Evolutionary conservation across 140 eudicot genomes (phyloP), one percentile per base, ranked within the genome.

Genomic region (Oenanthe javanica): DNA sequence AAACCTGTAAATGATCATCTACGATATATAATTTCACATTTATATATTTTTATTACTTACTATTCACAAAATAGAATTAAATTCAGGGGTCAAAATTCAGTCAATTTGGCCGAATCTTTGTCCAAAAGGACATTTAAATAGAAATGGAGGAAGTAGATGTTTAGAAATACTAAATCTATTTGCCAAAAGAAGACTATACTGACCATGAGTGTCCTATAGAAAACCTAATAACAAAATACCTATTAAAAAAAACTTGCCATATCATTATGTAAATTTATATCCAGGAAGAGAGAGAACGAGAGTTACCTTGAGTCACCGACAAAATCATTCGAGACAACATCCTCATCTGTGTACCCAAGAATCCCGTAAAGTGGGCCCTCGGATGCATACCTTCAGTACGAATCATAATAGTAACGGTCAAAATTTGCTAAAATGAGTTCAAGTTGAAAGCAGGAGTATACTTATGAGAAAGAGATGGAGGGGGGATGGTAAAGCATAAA

Each of bases 291-390:
- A 75, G 42, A 48, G 38, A 25, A 16, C 47, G 59, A 63, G 40
- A 81, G 19, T 55, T 81, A 95, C 97, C 98, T 93, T n/a, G 97
- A 88, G 86, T 95, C 99, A 16, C 99, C 97, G 79, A 93, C 89
- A 80, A 95, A 95, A 81, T 95, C 99, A 86, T 93, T 95, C 80
- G 98, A 95, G 86, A 95, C 98, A 79, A 94, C 98, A 81, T 94
- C 97, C 66, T 94, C 97, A 66, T 94, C 94, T 9, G 97, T 94
- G 88, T 94, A 95, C 77, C 99, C 99, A 75, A 95, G 98, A 83
- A 95, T 95, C 76, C 99, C 98, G 43, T 86, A 86, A 81, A 93
- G 72, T 70, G 96, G 91, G 84, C 99, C 96, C 89, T 93, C 96
- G 7, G 99, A 88, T 43, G 98, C 99, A 84, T 91, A 88, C 87